Percentiles rank a stretch among this genome's conserved stretches.
Evolutionary conservation across 2,329 filamentous ascomycete species (phyloP).

Genomic region (Colletotrichum sp.): DNA sequence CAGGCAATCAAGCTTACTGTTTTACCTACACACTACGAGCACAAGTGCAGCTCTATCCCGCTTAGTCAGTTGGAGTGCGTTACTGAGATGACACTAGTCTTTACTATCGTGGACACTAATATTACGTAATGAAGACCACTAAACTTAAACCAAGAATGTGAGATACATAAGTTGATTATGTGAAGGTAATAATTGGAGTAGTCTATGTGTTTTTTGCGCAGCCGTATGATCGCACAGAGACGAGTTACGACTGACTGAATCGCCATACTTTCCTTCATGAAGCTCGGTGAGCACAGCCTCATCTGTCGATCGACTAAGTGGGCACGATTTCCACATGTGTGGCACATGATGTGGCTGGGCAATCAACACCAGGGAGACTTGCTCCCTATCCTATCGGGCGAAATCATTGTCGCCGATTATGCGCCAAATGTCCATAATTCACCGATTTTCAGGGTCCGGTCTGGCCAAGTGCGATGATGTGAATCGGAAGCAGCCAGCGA

Average conservation of each 20-base stretch:
- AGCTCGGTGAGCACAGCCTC: neutral
- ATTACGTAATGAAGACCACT: too few species aligned
- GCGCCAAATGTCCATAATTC: neutral
- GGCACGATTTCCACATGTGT: neutral
- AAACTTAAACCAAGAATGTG: too few species aligned
- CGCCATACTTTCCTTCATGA: too few species aligned
- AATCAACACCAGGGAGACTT: neutral
- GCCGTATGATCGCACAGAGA: neutral
- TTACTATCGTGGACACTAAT: too few species aligned
- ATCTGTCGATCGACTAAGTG: neutral
- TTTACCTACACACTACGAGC: too few species aligned
- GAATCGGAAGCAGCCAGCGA: neutral
- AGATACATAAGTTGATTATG: neutral
- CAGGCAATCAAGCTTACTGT: too few species aligned
- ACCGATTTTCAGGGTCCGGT: neutral
- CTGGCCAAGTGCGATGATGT: neutral
- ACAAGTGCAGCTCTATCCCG: too few species aligned
- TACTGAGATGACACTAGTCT: too few species aligned
- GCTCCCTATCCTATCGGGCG: neutral
- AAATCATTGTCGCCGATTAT: neutral
- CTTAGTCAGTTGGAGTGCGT: too few species aligned
- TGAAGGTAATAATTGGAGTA: neutral
- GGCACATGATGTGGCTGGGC: neutral
- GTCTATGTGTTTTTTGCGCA: rapidly evolving
- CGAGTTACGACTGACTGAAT: neutral